Percentiles rank a stretch among this genome's conserved stretches.
phyloP scores from a whole-genome alignment of 371 early-diverging fungal genomes.

The Mucor velutinosus region DNA sequence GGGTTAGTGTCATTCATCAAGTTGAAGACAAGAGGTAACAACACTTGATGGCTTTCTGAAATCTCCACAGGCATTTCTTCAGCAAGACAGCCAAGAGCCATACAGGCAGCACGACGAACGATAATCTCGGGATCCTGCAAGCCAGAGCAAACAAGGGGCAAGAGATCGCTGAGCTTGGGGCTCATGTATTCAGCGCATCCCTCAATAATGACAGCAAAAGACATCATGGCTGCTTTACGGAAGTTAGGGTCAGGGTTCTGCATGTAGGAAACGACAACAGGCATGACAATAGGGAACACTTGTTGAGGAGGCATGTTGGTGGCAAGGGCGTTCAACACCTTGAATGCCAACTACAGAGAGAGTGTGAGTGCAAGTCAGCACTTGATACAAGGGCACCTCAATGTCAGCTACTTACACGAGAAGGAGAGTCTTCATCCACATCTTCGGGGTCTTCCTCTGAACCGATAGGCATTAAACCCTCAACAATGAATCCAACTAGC shows the following conservation, averaged over 20 bases:
- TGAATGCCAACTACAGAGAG: conserved; percentile 53
- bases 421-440: conserved; percentile 83
- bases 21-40: conserved; percentile 83
- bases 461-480: conserved; percentile 80
- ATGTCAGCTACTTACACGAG: conserved; percentile 52
- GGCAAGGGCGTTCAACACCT: conserved; percentile 76
- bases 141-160: conserved; percentile 74
- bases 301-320: conserved; percentile 85
- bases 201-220: conserved; percentile 84
- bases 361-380: too few species aligned
- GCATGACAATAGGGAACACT: conserved; percentile 80
- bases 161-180: conserved; percentile 70
- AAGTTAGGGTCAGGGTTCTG: conserved; percentile 69
- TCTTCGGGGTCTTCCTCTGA: conserved; percentile 87
- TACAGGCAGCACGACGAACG: conserved; percentile 88
- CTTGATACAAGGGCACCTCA: neutral
- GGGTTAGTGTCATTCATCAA: conserved; percentile 76
- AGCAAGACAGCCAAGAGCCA: conserved; percentile 83
- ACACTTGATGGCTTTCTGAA: conserved; percentile 72
- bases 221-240: conserved; percentile 89
- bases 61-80: conserved; percentile 83
- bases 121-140: conserved; percentile 77
- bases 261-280: conserved; percentile 75
- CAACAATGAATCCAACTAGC: conserved; percentile 75
- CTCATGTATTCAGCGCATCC: conserved; percentile 86